Base-by-base conservation (phyloP, 2,329 filamentous ascomycete species). In the Fusarium brachygibbosum region DNA sequence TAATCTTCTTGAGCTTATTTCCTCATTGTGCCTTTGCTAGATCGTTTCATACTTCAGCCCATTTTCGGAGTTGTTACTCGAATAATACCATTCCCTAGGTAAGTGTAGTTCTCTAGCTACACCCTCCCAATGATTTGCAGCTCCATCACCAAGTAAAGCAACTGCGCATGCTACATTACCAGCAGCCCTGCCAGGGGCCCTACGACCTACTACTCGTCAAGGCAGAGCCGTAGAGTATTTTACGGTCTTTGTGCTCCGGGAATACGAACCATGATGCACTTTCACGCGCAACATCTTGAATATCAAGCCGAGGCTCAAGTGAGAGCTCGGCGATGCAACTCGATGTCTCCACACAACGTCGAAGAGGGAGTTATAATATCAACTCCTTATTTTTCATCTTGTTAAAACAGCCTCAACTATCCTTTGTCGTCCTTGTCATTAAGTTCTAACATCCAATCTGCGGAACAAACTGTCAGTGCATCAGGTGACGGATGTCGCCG, bases 251-350 rank as follows among this genome's bases (percentile, higher is more conserved):
- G 32, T 45, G 38, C 44, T 64, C 42, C 52, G 29, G 52, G 38
- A 51, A 35, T 50, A 50, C 25, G 25, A 53, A 48, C 38, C 38
- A 37, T 35, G 42, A 17, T 45, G 53, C 46, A 49, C 50, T 61
- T 64, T 70, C 68, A 70, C 68, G 52, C 67, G 63, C 67, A 51
- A 32, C 38, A 46, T 64, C 14, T 50, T 37, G 41, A 50, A 49
- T 55, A 56, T 65, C 60, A 58, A 58, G 63, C 68, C 68, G 68
- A 70, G 68, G 68, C 59, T 70, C 68, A 50, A 55, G 32, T 38
- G 29, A 52, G 37, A 48, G 45, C 57, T 63, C 58, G 58, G 62
- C 53, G 55, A 58, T 37, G 41, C 17, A 53, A 42, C 40, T 40
- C 66, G 56, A 69, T 44, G 57, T 55, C 58, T 55, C 50, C 53